Percentiles rank a stretch among this genome's conserved stretches.
phyloP scores from a whole-genome alignment of 2,329 filamentous ascomycete genomes.

The Cladosporium sp. region DNA sequence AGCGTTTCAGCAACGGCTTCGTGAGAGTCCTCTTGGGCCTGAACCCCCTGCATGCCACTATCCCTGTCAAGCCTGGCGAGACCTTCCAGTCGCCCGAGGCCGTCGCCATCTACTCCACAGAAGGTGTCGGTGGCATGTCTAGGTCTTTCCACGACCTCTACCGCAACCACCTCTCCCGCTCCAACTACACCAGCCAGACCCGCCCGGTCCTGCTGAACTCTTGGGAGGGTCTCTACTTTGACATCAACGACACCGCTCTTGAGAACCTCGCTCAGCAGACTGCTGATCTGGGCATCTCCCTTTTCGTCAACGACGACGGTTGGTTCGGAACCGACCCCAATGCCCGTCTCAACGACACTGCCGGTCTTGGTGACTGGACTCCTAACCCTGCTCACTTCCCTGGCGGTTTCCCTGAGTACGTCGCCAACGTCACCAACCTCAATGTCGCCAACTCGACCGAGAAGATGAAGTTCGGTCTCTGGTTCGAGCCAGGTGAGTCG shows the following conservation, averaged over 20 bases:
- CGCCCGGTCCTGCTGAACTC: constrained; percentile 57
- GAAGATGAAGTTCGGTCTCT: constrained; percentile 56
- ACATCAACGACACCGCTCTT: constrained; percentile 52
- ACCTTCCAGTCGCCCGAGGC: constrained; percentile 57
- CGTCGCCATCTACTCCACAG: constrained; percentile 54
- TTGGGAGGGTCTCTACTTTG: constrained; percentile 58
- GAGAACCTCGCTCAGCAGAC: constrained; percentile 51
- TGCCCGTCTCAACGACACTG: constrained; percentile 51
- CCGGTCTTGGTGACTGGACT: constrained; percentile 59
- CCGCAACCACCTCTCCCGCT: constrained; percentile 54
- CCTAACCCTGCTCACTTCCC: constrained; percentile 55
- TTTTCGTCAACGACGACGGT: constrained; percentile 61
- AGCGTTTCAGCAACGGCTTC: constrained; percentile 56
- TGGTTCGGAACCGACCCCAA: constrained; percentile 59
- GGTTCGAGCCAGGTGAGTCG: constrained; percentile 50
- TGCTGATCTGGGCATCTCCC: constrained; percentile 53
- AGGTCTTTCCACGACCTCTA: constrained; percentile 57
- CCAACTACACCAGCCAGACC: constrained; percentile 47
- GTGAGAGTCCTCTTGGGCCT: constrained; percentile 56
- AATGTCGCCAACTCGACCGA: constrained; percentile 42
- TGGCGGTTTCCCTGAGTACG: constrained; percentile 47
- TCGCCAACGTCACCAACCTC: constrained; percentile 44
- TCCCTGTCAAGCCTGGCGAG: constrained; percentile 50
- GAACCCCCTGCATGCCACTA: constrained; percentile 56
- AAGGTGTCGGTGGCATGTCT: constrained; percentile 57